phyloP scores from a whole-genome alignment of 768 basidiomycete genomes.

The Kwoniella europaea region DNA sequence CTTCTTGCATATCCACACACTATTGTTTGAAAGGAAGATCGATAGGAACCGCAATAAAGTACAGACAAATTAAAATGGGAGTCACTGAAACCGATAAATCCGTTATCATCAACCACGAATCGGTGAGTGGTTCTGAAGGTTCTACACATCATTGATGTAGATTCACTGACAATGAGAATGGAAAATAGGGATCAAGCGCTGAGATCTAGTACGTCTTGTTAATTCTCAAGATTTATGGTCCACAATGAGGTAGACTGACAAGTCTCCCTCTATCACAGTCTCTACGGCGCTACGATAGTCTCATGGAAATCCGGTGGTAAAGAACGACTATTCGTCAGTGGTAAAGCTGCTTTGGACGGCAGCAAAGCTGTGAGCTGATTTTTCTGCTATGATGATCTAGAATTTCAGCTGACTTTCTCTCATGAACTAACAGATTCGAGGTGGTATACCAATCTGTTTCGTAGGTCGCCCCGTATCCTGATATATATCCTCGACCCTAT shows the following conservation, averaged over 20 bases:
- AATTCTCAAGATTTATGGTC: not conserved
- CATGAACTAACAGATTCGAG: slow-evolving; percentile 54
- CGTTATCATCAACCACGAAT: slow-evolving; percentile 38
- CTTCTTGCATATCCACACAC: no score
- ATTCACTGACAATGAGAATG: not conserved
- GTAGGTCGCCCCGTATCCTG: slow-evolving; percentile 32
- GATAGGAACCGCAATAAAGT: no score
- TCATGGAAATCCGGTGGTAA: slow-evolving; percentile 72
- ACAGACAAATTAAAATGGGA: slow-evolving; percentile 39
- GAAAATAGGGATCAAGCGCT: slow-evolving; percentile 38
- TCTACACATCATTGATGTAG: not conserved
- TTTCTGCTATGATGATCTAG: no score
- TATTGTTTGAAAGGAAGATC: no score
- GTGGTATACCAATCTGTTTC: slow-evolving; percentile 68
- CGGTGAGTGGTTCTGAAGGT: slow-evolving; percentile 29
- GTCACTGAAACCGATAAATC: slow-evolving; percentile 46
- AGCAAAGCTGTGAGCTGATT: slow-evolving; percentile 69
- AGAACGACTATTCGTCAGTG: slow-evolving; percentile 82
- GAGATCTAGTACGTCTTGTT: slow-evolving; percentile 47
- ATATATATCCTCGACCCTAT: no score
- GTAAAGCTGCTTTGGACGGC: slow-evolving; percentile 78
- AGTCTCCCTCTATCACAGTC: slow-evolving; percentile 32
- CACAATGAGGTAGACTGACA: not conserved
- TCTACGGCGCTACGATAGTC: slow-evolving; percentile 83
- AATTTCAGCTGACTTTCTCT: not conserved